Evolutionary conservation across 495 filamentous ascomycete species (phyloP), one percentile per base, ranked within the genome.

Genomic region (Neurospora tetrasperma): DNA sequence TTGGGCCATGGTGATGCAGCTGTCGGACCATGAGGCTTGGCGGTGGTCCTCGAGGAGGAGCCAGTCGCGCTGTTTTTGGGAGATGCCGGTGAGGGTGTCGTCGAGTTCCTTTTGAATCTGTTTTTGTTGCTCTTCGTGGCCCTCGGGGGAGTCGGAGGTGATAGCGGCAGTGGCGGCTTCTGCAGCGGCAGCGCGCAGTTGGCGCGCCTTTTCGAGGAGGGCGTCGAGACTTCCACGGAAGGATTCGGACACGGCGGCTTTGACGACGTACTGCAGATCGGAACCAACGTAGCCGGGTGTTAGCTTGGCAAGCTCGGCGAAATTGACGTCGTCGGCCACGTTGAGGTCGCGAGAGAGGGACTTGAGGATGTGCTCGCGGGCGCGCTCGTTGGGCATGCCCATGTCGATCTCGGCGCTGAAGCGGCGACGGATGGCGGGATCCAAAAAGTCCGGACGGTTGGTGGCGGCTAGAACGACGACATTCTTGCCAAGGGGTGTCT

Each of bases 371-470:
- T 92, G 88, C 79, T 96, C 92, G 74, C 96, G 86, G 20, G 92
- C 92, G 11, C 83, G 78, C 80, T 97, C 93, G 73, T 94, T 94
- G 5, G 95, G 95, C 68, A 98, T 96, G n/a, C 93, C 93, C 75
- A 98, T 90, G 76, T 94, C 95, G 79, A 98, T 97, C 80, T 98
- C 95, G 74, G 91, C 91, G 78, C 96, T 92, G 77, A 98, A 98
- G 40, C 95, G 86, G 79, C 95, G 85, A 75, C 95, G 88, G 43
- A 98, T 84, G 6, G 94, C 94, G 3, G 94, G 91, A 79, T 98
- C 95, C 43, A 98, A 84, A 70, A 89, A 92, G 76, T 98, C 96
- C 3, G 95, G 95, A 23, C 94, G 87, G 81, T 97, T 98, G 4
- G 95, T 98, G 18, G 95, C 94, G 0, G 96, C 95, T 40, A 98